phyloP scores from a whole-genome alignment of 169 alveolate species.

The Plasmodium chabaudi region DNA sequence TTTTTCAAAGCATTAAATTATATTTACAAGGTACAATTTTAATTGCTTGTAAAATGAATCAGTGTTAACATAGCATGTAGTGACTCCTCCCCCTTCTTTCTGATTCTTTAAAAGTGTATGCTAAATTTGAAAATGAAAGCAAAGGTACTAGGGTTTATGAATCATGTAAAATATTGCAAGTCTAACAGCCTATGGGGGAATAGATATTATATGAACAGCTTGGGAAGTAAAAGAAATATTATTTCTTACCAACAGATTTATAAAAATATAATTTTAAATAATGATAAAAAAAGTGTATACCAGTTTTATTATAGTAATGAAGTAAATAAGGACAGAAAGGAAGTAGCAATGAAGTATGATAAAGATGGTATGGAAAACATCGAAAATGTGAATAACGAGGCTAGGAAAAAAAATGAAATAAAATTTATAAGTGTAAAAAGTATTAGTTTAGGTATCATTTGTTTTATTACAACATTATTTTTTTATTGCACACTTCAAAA shows the following conservation, averaged over 20 bases:
- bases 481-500: constrained; percentile 57
- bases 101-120: background rate
- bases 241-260: no score
- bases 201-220: no score
- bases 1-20: no score
- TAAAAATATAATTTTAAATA: background rate
- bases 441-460: constrained; percentile 2
- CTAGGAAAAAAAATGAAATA: background rate
- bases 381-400: background rate
- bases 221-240: no score
- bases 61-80: no score
- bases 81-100: no score
- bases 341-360: background rate
- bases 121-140: background rate
- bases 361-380: no score
- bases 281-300: background rate
- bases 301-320: background rate
- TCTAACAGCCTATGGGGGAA: no score
- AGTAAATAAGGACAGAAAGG: background rate
- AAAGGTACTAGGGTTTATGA: background rate
- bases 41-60: no score
- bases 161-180: no score
- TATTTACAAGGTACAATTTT: no score
- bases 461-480: constrained; percentile 26
- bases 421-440: constrained; percentile 24